Base-by-base conservation (phyloP, 2,329 filamentous ascomycete species). In the Amauroascus niger region DNA sequence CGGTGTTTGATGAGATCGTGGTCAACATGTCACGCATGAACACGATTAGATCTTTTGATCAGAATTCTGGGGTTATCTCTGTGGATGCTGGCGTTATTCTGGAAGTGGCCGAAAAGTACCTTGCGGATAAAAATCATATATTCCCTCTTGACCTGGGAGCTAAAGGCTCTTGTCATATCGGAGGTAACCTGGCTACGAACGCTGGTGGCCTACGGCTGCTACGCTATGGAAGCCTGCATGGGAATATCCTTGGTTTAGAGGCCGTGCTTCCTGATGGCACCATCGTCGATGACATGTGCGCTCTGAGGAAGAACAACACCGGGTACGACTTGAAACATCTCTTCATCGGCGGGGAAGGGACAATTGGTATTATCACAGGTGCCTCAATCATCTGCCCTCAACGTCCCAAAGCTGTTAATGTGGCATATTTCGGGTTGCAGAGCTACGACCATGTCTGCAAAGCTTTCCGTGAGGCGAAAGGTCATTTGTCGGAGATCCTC, bases 1-100 rank as follows among this genome's bases (percentile, higher is more conserved):
- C 94, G 0, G 89, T 98, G 18, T 98, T 97, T 67, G 94, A 98
- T 68, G 94, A 98, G 76, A 95, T 98, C 62, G 87, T 98, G 63
- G 79, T 98, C 74, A 95, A 84, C 71, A 83, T 93, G 68, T 79
- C 81, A 60, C 86, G 88, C 59, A 93, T 98, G 88, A 95, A 94
- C 76, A 74, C 82, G 64, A 90, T 98, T 58, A 81, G 86, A 63
- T 89, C 85, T 2, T 97, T 98, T 64, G 93, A 98, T 70, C 86
- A 94, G 52, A 86, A 94, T 49, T 95, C 88, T 51, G 93, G 93
- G 49, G 85, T 91, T 8, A 75, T 98, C 28, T 89, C 96, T 44
- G 87, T 83, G 4, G 93, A 97, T 68, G 89, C 89, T 9, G 94
- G 93, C 59, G 86, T 88, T 57, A 88, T 98, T 57, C 79, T 98